Base-by-base conservation (phyloP, 163 green algal species). In the Prototheca wickerhamii region DNA sequence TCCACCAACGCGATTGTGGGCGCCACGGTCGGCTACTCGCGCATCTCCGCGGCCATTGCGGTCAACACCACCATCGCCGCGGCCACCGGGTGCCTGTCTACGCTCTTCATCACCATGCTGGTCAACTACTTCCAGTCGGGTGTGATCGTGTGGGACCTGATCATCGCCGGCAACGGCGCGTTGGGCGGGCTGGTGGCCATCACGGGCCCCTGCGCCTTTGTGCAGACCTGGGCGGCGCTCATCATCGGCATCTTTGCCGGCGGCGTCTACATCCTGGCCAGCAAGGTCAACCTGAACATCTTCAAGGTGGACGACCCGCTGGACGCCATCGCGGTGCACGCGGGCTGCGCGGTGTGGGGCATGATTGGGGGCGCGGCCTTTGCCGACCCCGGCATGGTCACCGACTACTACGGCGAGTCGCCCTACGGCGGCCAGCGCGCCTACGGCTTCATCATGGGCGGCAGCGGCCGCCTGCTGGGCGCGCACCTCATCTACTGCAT, bases 181-280 rank as follows among this genome's bases (percentile, higher is more conserved):
- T 85, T 98, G 34, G 86, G 86, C 2, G 92, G 92, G 49, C 88
- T 97, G 43, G 92, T 97, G 4, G 77, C 82, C 52, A 89, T 96
- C 73, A 96, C 90, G n/a, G 73, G 80, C 53, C 60, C 70, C 25
- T 83, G 72, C 64, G 74, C 84, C 49, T 79, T 90, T 31, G 68
- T 96, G 8, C 78, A 93, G 75, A 84, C 90, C 3, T 98, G 89
- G 84, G 89, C 84, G 12, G 88, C 89, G 53, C 66, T 95, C 68
- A 75, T 91, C 60, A 85, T 83, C 50, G 91, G 91, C 42, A 49
- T 78, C 30, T 68, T 87, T 1, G 86, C 82, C 33, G 86, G 77
- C n/a, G 44, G 81, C 37, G 63, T 91, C 56, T 85, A 83, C 65
- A 64, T 75, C 46, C 20, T 70, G 25, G 68, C 54, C 35, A 82